Conservation (phyloP, 176 grass and related monocot genomes). For the Bonia amplexicaulis region DNA sequence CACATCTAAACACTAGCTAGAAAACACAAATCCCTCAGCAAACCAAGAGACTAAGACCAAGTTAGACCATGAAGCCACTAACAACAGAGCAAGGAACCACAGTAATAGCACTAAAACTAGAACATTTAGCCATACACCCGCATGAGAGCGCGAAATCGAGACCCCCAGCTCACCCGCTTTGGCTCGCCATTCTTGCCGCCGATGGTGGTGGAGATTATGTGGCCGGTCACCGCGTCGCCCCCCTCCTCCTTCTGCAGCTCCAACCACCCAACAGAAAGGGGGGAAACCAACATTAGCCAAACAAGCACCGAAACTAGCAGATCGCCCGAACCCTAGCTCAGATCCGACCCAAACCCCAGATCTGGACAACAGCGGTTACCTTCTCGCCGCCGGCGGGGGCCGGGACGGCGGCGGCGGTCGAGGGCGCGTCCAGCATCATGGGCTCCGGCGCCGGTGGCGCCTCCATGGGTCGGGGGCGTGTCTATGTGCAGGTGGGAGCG, state of each 20-base stretch:
- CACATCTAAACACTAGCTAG: neutral
- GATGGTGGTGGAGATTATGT: slow-evolving; percentile 98
- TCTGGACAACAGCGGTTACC: slow-evolving; percentile 5
- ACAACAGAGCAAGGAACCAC: neutral
- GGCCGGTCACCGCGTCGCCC: slow-evolving; percentile 70
- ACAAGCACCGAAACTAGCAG: neutral
- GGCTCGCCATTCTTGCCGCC: slow-evolving; percentile 99
- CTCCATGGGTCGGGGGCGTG: slow-evolving; percentile 22
- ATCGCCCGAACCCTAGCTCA: neutral
- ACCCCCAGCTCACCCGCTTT: slow-evolving; percentile 56
- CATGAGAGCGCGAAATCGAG: neutral
- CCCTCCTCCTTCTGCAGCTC: slow-evolving; percentile 27
- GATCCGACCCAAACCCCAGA: slow-evolving; percentile 23
- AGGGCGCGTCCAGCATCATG: slow-evolving; percentile 39
- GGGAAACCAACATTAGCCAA: slow-evolving; percentile 32
- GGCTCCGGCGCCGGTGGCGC: slow-evolving; percentile 41
- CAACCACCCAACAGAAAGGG: neutral
- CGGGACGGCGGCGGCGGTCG: neutral
- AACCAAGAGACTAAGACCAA: neutral
- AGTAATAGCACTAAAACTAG: neutral
- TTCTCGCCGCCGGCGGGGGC: slow-evolving; percentile 4
- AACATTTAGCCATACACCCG: slow-evolving; percentile 7
- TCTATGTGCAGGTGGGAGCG: neutral
- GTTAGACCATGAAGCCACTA: neutral
- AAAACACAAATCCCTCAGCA: neutral